Evolutionary conservation across 2,329 filamentous ascomycete species (phyloP).

Genomic region (Monosporascus sp.): DNA sequence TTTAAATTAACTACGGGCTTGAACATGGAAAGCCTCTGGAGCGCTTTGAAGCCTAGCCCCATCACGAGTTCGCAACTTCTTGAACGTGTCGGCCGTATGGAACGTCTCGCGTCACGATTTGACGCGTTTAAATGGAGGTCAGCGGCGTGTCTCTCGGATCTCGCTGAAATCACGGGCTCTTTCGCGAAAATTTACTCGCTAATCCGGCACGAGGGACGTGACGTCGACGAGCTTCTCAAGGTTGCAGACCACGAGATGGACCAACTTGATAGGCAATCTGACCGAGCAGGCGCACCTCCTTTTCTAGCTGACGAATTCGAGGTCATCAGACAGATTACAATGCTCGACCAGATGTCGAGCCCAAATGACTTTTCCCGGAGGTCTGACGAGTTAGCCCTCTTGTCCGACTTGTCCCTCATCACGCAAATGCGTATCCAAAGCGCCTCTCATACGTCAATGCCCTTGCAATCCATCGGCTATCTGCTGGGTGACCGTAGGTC

Average conservation of each 20-base stretch:
- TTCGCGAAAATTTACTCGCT: slow-evolving; percentile 53
- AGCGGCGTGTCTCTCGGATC: slow-evolving; percentile 44
- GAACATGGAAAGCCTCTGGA: slow-evolving; percentile 78
- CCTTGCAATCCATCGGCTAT: slow-evolving; percentile 44
- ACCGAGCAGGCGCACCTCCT: slow-evolving; percentile 36
- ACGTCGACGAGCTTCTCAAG: slow-evolving; percentile 43
- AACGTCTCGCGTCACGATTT: slow-evolving; percentile 54
- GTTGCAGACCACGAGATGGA: slow-evolving; percentile 48
- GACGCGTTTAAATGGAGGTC: slow-evolving; percentile 58
- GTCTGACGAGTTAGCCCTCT: slow-evolving; percentile 37
- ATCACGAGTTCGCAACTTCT: slow-evolving; percentile 43
- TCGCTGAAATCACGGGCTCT: slow-evolving; percentile 49
- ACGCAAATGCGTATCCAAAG: slow-evolving; percentile 40
- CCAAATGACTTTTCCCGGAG: slow-evolving; percentile 16
- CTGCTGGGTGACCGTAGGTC: slow-evolving; percentile 29
- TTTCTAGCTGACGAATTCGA: slow-evolving; percentile 55
- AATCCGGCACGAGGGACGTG: slow-evolving; percentile 40
- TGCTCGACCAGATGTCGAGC: slow-evolving; percentile 33
- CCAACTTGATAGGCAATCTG: slow-evolving; percentile 43
- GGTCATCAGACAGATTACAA: slow-evolving; percentile 46
- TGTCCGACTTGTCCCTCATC: slow-evolving; percentile 42
- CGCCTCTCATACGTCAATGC: slow-evolving; percentile 30
- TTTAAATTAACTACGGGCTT: slow-evolving; percentile 72
- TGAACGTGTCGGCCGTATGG: slow-evolving; percentile 44
- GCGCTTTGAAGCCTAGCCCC: slow-evolving; percentile 59